These are phyloP conservation scores for Xylaria longipes DNA, from an alignment of 495 filamentous ascomycete genomes.

Conservation along the genomic window DNA sequence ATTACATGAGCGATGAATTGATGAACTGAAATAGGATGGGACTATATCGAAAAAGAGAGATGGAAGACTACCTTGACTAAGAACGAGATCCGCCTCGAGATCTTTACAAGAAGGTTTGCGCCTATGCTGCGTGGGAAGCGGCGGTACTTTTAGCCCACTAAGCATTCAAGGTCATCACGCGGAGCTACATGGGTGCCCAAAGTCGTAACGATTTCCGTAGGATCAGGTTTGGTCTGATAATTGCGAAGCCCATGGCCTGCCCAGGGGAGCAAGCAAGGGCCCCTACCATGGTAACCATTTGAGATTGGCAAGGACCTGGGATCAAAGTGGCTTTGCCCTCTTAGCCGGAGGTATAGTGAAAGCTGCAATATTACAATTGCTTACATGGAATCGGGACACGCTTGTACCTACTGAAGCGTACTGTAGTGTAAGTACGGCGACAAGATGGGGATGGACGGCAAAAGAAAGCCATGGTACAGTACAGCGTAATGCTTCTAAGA, in stretches of 20 bases:
- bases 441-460: not conserved
- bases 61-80: constrained; percentile 9
- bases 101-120: constrained; percentile 8
- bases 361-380: constrained; percentile 10
- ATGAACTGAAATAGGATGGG: constrained; percentile 2
- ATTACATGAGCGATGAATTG: constrained; percentile 13
- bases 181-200: constrained; percentile 4
- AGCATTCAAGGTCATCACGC: constrained; percentile 7
- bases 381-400: not conserved
- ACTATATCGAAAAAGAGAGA: constrained; percentile 6
- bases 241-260: constrained; percentile 8
- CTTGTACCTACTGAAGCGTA: not conserved
- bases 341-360: not conserved
- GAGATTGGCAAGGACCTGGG: constrained; percentile 5
- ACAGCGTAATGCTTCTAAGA: not conserved
- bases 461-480: not conserved
- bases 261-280: constrained; percentile 9
- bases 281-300: not conserved
- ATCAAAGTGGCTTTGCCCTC: not conserved
- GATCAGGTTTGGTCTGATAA: constrained; percentile 18
- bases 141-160: not conserved
- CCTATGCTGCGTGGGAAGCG: not conserved
- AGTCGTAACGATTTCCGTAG: constrained; percentile 15
- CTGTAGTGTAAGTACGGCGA: not conserved
- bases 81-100: constrained; percentile 13